Evolutionary conservation across 345 rosid genomes (phyloP).

Genomic region (Brassica carinata): DNA sequence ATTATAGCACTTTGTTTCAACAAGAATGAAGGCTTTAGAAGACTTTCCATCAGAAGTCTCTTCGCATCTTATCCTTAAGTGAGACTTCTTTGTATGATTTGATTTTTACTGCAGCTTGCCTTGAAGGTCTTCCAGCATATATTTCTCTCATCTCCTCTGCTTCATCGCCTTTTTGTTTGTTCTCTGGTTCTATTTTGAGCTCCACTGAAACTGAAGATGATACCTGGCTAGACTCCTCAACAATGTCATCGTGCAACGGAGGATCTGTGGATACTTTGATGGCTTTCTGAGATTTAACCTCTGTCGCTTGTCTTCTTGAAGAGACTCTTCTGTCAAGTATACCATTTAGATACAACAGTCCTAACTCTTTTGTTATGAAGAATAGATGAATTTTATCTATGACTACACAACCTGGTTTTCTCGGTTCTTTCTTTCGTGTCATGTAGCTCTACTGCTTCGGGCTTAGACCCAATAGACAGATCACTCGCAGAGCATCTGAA

Average conservation of each 20-base stretch:
- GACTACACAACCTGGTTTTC: conserved; percentile 43
- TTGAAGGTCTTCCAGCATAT: conserved; percentile 55
- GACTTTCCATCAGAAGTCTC: conserved; percentile 8
- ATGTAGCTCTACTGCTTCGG: conserved; percentile 39
- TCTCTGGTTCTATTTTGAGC: conserved; percentile 25
- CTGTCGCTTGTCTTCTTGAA: conserved; percentile 41
- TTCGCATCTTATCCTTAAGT: conserved; percentile 65
- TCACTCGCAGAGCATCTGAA: conserved; percentile 36
- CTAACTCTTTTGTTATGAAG: neutral
- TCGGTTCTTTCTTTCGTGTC: conserved; percentile 39
- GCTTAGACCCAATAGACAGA: conserved; percentile 37
- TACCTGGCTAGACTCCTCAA: conserved; percentile 18
- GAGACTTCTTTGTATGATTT: conserved; percentile 76
- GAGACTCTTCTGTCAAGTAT: conserved; percentile 35
- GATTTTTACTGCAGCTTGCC: conserved; percentile 59
- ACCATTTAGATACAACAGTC: conserved; percentile 17
- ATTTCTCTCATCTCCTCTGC: conserved; percentile 39
- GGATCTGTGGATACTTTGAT: conserved; percentile 16
- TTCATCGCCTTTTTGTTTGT: conserved; percentile 27
- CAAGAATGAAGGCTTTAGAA: neutral
- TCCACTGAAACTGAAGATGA: neutral
- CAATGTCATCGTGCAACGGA: conserved; percentile 10
- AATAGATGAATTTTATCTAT: neutral
- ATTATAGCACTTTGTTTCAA: neutral
- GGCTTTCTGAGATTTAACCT: conserved; percentile 18